Evolutionary conservation across 805 yeast species (phyloP), one percentile per base, ranked within the genome.

Genomic region (Saturnispora mendoncae): DNA sequence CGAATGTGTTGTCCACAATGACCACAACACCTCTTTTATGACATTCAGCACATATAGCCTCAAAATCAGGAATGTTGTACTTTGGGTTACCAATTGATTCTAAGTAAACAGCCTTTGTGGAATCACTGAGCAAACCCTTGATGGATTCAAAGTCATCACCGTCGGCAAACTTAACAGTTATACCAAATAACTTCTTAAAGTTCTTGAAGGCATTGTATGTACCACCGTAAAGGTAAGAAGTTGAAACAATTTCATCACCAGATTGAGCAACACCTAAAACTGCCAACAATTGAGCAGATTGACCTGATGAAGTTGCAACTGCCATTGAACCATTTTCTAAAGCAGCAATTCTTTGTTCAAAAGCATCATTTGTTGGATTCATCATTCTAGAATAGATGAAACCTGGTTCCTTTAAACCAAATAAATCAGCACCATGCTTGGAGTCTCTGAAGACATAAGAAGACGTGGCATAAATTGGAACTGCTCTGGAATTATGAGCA

Each of bases 171-270:
- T 87, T 74, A 39, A 84, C 73, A 57, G 83, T 86, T 51, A 90
- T 81, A 25, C 96, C 96, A 41, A 87, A 68, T 46, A 58, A 48
- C 58, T 94, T 76, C 65, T 84, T 84, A 71, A 90, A 83, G 18
- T 86, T 94, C 64, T 86, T 87, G 71, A 90, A 84, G 62, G 90
- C 95, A 62, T 90, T 90, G 68, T 81, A 87, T 44, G 97, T 88
- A 55, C 98, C 98, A 51, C 98, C 98, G 60, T 92, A 90, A 47
- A 90, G 69, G 68, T 60, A 85, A 6, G 94, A 75, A 19, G 96
- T 80, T 24, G 95, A 80, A 42, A 90, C 76, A 51, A 90, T 74
- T 67, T 92, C 92, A 59, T 86, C 95, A 53, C 97, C 97, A 42
- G 76, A 62, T 51, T 82, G 86, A 29, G 95, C 94, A 52, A 87